A percentile compares a stretch with the other conserved stretches of the same genome.
Evolutionary conservation across 2,329 filamentous ascomycete genomes (phyloP).

Genomic region (Neopestalotiopsis clavispora): DNA sequence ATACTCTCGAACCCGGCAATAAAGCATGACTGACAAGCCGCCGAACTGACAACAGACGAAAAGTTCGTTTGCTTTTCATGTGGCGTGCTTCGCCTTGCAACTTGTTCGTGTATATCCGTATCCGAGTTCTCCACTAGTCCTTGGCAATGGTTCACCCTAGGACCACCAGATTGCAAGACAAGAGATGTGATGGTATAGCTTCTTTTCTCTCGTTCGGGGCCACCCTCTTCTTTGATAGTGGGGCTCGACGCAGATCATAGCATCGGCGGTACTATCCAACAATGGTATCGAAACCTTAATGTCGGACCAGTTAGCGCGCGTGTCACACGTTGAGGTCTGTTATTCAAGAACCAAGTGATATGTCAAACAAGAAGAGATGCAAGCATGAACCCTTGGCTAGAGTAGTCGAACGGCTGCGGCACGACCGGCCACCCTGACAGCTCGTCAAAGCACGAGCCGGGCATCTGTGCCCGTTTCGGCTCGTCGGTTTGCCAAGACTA

Average conservation of each 20-base stretch:
- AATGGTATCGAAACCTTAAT: slow-evolving; percentile 5
- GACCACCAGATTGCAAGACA: not conserved
- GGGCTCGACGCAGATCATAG: not conserved
- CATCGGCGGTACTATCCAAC: slow-evolving; percentile 3
- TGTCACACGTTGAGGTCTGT: slow-evolving; percentile 4
- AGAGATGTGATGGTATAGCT: not conserved
- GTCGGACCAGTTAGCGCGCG: not conserved
- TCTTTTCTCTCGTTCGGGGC: not conserved
- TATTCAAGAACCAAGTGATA: not conserved
- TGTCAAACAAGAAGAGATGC: slow-evolving; percentile 1
- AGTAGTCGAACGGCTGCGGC: slow-evolving; percentile 5
- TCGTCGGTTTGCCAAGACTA: not conserved
- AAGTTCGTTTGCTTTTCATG: not conserved
- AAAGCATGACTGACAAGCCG: not conserved
- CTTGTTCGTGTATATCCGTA: not conserved
- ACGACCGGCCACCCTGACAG: not conserved
- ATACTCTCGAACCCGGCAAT: not conserved
- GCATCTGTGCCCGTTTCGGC: slow-evolving; percentile 9
- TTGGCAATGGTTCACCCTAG: not conserved
- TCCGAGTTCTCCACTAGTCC: not conserved
- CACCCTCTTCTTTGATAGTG: not conserved
- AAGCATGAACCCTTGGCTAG: slow-evolving; percentile 10
- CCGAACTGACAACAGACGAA: not conserved
- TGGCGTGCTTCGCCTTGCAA: not conserved
- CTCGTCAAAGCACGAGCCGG: slow-evolving; percentile 5